Base-by-base conservation (phyloP, 257 asterid genomes). In the Ophiorrhiza pumila region DNA sequence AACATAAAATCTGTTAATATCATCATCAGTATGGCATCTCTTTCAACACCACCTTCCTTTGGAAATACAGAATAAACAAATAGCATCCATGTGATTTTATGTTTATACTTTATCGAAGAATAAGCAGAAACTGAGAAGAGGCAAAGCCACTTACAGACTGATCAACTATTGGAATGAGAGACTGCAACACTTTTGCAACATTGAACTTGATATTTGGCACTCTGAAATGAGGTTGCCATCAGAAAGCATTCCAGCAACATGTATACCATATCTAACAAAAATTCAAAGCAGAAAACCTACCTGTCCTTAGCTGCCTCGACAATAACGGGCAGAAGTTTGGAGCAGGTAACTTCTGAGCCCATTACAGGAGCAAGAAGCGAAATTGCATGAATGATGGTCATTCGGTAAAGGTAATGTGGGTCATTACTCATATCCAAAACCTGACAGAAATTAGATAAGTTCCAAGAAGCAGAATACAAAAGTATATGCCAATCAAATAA, bases 131-230 rank as follows among this genome's bases (percentile, higher is more conserved):
- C 58, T 60, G 60, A 68, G 62, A 65, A 70, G 64, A 66, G 15
- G 67, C 25, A 15, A n/a, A 46, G 43, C 50, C 0, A 78, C 97
- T 87, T 77, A 93, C 98, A 12, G 96, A 85, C 71, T 87, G 90
- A 79, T 91, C 97, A 35, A 91, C 96, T 7, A 93, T 87, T 61
- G 96, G 91, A 79, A 89, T 80, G 77, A 90, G 88, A 72, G 97
- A 89, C 78, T 93, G 95, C 87, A 93, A 79, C 73, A 93, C 96
- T 85, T 89, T 93, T 17, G 98, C 98, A 73, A 89, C 97, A 49
- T 91, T 93, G 78, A 93, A 93, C 80, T 91, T 93, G 72, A 93
- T 87, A 83, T 93, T 91, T 17, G 98, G 96, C 69, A 93, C 98
- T 84, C 97, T 93, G 92, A 71, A 77, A 77, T 70, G 69, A n/a